Evolutionary conservation across 169 alveolate genomes (phyloP), one percentile per base, ranked within the genome.

Genomic region (Eimeria sp.): DNA sequence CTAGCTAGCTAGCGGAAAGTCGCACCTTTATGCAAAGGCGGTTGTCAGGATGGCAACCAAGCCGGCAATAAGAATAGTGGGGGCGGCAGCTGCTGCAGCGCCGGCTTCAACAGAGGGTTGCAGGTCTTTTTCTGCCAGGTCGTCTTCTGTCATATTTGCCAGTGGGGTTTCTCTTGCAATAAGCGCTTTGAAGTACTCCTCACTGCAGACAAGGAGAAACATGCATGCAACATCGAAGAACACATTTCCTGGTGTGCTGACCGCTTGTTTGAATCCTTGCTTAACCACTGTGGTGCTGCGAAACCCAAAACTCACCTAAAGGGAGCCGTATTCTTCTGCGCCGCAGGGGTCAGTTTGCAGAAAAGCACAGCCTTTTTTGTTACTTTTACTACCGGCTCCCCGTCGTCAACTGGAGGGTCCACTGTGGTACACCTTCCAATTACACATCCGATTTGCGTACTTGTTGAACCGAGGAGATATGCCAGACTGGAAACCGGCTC

Each of bases 1-100:
- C 73, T 63, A 10, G 40, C 11, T 63, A 63, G 40, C 30, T 63
- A 10, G 40, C 30, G 10, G 40, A 10, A 25, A 3, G 11, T 63
- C 25, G 73, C 11, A 11, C n/a, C 6, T 22, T n/a, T 73, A 73
- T 5, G 54, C 57, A 40, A 54, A 30, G 18, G 25, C 83, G 5
- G 83, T 22, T 73, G 83, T 20, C 25, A 73, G 54, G 57, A 73
- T 73, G 22, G 83, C 83, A 73, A 40, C 83, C 47, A 73, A 43
- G n/a, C 83, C 83, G 30, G 54, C 83, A 34, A 73, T 3, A 6
- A 73, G 83, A 34, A 73, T 5, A 3, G 57, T 16, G 25, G 83
- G 57, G 54, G 14, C 27, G 6, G 83, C 57, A 3, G 25, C 83
- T 14, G 51, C 27, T 14, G 57, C 27, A 10, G 57, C 18, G 34